These are phyloP conservation scores for Tetraselmis chui DNA, from an alignment of 139 green algal species.

Conservation along the genomic window DNA sequence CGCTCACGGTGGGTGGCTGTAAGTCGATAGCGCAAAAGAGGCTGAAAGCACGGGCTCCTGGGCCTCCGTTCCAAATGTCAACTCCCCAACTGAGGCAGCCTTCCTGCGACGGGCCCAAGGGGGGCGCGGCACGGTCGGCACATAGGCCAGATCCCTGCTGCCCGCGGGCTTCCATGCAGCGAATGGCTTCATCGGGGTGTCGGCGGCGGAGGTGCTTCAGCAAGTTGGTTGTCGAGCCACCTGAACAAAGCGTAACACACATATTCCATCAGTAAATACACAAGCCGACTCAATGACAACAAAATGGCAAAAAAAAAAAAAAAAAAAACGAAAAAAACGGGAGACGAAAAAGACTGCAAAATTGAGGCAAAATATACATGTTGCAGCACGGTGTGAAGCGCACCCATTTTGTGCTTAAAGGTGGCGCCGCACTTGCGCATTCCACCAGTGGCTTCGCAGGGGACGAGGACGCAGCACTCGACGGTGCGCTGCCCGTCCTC, in stretches of 20 bases:
- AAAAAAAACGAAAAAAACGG: too few species aligned
- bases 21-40: not conserved
- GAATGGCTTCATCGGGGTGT: not conserved
- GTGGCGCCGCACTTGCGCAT: not conserved
- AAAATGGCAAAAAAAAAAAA: too few species aligned
- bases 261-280: too few species aligned
- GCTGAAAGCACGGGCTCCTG: not conserved
- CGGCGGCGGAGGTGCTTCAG: not conserved
- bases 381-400: too few species aligned
- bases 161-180: not conserved
- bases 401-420: not conserved
- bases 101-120: too few species aligned
- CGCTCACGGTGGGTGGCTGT: not conserved
- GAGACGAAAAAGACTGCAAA: too few species aligned
- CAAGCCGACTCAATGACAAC: too few species aligned
- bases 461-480: not conserved
- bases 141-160: not conserved
- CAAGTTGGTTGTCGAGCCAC: not conserved
- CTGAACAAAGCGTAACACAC: too few species aligned
- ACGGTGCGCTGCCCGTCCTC: not conserved
- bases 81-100: too few species aligned
- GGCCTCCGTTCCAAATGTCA: not conserved
- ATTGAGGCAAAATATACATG: too few species aligned
- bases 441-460: not conserved
- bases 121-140: too few species aligned